phyloP scores from a whole-genome alignment of 2,329 filamentous ascomycete genomes.

The Fusarium agapanthi region DNA sequence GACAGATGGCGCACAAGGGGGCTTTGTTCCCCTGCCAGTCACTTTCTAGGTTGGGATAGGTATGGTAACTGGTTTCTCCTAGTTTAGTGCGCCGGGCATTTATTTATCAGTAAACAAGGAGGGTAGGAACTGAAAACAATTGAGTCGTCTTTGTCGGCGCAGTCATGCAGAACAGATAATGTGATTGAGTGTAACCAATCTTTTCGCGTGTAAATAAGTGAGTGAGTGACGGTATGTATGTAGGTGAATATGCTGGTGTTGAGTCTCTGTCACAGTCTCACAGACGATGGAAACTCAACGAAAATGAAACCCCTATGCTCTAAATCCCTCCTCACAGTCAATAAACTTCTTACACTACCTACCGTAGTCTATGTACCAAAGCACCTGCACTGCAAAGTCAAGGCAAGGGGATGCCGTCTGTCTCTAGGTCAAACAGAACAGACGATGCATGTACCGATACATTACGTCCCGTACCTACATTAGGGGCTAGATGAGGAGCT shows the following conservation, averaged over 20 bases:
- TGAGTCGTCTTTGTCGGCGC: neutral
- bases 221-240: neutral
- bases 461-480: conserved; percentile 34
- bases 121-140: conserved; percentile 1
- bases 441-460: conserved; percentile 5
- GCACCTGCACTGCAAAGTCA: neutral
- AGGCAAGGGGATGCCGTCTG: conserved; percentile 4
- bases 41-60: conserved; percentile 13
- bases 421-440: neutral
- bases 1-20: conserved; percentile 27
- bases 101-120: conserved; percentile 18
- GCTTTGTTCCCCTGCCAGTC: conserved; percentile 22
- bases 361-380: neutral
- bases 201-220: neutral
- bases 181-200: conserved; percentile 3
- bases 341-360: neutral
- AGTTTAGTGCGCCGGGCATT: conserved; percentile 24
- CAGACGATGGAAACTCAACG: neutral
- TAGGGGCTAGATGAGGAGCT: conserved; percentile 36
- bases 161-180: neutral
- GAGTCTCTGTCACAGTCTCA: neutral
- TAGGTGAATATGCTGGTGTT: neutral
- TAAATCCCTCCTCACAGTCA: neutral
- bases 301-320: neutral
- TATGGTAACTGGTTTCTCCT: conserved; percentile 17